These are phyloP conservation scores for Chloranthus sessilifolius DNA, from an alignment of 164 flowering plant species.

Conservation along the genomic window DNA sequence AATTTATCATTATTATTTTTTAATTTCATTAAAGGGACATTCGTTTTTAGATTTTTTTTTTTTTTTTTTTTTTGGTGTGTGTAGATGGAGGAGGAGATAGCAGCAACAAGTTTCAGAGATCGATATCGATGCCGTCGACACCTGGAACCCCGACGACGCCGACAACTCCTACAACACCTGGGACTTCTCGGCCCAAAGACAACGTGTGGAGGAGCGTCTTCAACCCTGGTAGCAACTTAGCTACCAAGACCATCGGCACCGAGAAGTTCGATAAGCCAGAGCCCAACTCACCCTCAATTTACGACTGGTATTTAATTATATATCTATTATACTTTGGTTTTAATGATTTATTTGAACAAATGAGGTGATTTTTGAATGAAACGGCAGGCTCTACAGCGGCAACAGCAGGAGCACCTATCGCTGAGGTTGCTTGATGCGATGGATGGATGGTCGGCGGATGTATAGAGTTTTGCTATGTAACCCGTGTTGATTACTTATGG, in stretches of 20 bases:
- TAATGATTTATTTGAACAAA: no score
- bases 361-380: no score
- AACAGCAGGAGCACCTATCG: constrained; percentile 32
- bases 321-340: not conserved
- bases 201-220: constrained; percentile 99
- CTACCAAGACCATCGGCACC: constrained; percentile 55
- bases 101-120: constrained; percentile 40
- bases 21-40: not conserved
- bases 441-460: no score
- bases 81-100: constrained; percentile 13
- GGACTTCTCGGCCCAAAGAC: constrained; percentile 47
- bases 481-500: no score
- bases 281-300: constrained; percentile 85
- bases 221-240: constrained; percentile 89
- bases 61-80: not conserved
- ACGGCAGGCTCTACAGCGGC: constrained; percentile 39
- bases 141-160: constrained; percentile 52
- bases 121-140: constrained; percentile 53
- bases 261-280: constrained; percentile 72
- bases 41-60: not conserved
- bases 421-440: no score
- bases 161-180: constrained; percentile 48
- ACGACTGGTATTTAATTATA: constrained; percentile 60
- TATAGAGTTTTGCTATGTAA: no score
- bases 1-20: no score